Percentiles rank a stretch among this genome's conserved stretches.
Conservation (phyloP, 2,329 filamentous ascomycete species). For the Cladosporium sp. region DNA sequence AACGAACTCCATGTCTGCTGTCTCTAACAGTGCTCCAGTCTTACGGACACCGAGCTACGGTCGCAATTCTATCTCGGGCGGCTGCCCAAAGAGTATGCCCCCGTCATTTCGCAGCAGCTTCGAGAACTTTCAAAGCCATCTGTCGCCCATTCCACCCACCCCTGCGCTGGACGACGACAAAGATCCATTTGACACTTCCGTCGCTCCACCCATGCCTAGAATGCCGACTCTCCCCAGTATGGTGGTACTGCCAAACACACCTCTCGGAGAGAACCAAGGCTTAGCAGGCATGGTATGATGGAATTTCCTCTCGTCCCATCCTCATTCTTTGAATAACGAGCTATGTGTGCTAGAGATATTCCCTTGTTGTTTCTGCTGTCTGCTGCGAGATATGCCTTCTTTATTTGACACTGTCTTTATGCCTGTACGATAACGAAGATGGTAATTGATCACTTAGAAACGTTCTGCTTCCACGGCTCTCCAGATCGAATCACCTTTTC, state of each 20-base stretch:
- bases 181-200: constrained; percentile 34
- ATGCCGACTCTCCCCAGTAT: constrained; percentile 16
- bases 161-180: constrained; percentile 30
- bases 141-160: constrained; percentile 38
- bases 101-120: constrained; percentile 12
- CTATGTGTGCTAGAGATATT: no score
- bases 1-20: not conserved
- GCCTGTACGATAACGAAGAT: no score
- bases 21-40: constrained; percentile 17
- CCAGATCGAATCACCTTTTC: not conserved
- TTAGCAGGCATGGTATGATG: not conserved
- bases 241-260: not conserved
- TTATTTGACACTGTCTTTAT: no score
- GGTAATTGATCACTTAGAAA: not conserved
- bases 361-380: no score
- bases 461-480: not conserved
- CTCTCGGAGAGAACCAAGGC: not conserved
- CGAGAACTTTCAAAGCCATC: constrained; percentile 22
- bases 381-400: no score
- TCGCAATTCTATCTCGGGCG: constrained; percentile 30
- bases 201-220: constrained; percentile 18
- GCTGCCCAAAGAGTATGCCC: constrained; percentile 36
- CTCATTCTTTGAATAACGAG: no score
- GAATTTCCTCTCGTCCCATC: no score
- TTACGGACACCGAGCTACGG: constrained; percentile 31